phyloP scores from a whole-genome alignment of 139 green algal genomes.

The Coelastrella sp. region DNA sequence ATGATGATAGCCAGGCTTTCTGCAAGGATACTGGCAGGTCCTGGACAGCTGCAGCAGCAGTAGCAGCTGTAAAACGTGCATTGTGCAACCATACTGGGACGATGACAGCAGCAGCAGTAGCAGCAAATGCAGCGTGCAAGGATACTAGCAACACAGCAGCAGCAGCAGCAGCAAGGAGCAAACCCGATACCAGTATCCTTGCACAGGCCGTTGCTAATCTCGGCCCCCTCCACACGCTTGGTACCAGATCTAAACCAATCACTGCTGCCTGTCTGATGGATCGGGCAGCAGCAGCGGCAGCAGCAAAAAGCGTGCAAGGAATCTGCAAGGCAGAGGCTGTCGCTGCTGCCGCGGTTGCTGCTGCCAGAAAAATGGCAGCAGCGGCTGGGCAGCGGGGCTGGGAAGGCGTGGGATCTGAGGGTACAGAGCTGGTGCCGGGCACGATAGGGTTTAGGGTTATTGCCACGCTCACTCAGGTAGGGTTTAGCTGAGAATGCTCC shows the following conservation, averaged over 20 bases:
- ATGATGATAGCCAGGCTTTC: background rate
- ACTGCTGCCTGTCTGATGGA: background rate
- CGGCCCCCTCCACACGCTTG: background rate
- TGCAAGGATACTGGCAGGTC: background rate
- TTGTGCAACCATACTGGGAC: background rate
- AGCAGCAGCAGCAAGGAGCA: background rate
- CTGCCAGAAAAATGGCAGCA: background rate
- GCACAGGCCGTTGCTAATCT: background rate
- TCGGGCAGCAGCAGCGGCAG: background rate
- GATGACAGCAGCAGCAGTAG: background rate
- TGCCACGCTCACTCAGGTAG: constrained; percentile 34
- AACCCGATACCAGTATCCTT: background rate
- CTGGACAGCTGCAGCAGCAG: background rate
- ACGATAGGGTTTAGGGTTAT: constrained; percentile 3
- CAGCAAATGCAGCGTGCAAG: background rate
- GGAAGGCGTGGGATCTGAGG: constrained; percentile 20
- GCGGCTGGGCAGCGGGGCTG: constrained; percentile 17
- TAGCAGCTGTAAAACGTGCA: background rate
- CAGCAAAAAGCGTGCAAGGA: background rate
- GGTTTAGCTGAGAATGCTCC: background rate
- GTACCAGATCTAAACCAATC: background rate
- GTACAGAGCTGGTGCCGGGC: constrained; percentile 20
- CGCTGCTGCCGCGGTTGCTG: constrained; percentile 11
- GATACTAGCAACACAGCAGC: background rate
- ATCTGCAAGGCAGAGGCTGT: background rate